Base-by-base conservation (phyloP, 2,329 filamentous ascomycete species). In the Talaromyces sp. region DNA sequence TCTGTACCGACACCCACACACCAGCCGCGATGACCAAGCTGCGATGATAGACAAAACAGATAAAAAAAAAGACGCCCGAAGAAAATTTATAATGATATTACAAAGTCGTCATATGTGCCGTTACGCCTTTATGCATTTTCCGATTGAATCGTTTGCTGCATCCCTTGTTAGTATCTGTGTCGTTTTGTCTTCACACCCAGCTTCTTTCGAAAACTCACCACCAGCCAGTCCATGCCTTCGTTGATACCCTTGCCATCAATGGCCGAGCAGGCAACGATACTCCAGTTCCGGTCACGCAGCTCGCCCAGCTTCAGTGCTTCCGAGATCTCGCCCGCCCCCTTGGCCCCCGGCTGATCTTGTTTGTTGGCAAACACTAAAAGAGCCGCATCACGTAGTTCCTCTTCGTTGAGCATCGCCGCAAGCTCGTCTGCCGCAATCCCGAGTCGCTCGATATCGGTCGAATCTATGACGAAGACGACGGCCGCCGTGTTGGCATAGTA, bases 401-500 rank as follows among this genome's bases (percentile, higher is more conserved):
- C 94, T 78, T 99, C 94, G 72, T 95, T 95, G 64, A 99, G 79
- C 94, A 99, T 99, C 17, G 92, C 91, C 60, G 88, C 85, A 59
- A 99, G 80, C 78, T 99, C 94, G 73, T 97, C 94, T 2, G 91
- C 88, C 3, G 94, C 94, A 21, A 92, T 99, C 66, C 91, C 88
- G 66, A 99, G 80, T 65, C 94, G 89, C 72, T 97, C 93, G 72
- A 97, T 95, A 82, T 99, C 94, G 67, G 94, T 99, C 48, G 90
- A 94, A 76, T 99, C 94, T 72, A 99, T 93, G 63, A 99, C 94
- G 80, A 99, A 99, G 71, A 99, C 93, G 66, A 99, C 94, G 19
- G 94, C 94, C 31, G 94, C 93, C 0, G 94, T 99, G 80, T 99
- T 97, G 73, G 92, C 91, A 74, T 97, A 99, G 83, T 99, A 99